Evolutionary conservation across 2,329 filamentous ascomycete species (phyloP), one percentile per base, ranked within the genome.

Genomic region (Leptographium radiaticola): DNA sequence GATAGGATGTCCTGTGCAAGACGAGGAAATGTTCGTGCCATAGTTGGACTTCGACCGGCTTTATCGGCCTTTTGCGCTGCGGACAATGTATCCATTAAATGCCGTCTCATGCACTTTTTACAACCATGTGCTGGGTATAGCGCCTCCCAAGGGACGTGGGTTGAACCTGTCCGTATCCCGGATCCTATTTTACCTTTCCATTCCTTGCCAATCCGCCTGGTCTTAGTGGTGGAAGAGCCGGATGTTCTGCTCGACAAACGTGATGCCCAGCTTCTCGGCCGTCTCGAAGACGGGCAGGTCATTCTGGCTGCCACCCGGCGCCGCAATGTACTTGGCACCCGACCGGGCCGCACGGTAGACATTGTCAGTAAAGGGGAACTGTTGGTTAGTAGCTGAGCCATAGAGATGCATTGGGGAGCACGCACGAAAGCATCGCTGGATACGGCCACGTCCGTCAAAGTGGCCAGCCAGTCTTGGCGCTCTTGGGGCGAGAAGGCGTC

Each of bases 351-450:
- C 87, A 61, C 93, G 83, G 81, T 94, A 96, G 60, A 98, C 86
- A 64, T 98, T 98, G 76, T 98, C 93, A 65, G 89, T 88, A 73
- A 98, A 98, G 61, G 93, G 93, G 81, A 98, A 98, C 87, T 89
- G 6, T 15, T 9, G 30, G 39, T 8, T 25, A 30, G 15, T 18
- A 8, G 42, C 36, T 48, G 53, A 30, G 39, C 10, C 45, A 46
- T 13, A 38, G 10, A 49, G n/a, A 12, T 3, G 8, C 25, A 13
- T 5, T 2, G 6, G 25, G 12, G 9, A 31, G 16, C 7, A 80
- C 86, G 75, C 79, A 91, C 87, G 71, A 98, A 98, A 60, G 93
- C 93, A 69, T 98, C 93, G 59, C 88, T 95, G 52, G 88, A 95
- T 53, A 95, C 81, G 53, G 85, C 89, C 36, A 98, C 93, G 52